Base-by-base conservation (phyloP, 768 basidiomycete species). In the Termitomyces sp. region DNA sequence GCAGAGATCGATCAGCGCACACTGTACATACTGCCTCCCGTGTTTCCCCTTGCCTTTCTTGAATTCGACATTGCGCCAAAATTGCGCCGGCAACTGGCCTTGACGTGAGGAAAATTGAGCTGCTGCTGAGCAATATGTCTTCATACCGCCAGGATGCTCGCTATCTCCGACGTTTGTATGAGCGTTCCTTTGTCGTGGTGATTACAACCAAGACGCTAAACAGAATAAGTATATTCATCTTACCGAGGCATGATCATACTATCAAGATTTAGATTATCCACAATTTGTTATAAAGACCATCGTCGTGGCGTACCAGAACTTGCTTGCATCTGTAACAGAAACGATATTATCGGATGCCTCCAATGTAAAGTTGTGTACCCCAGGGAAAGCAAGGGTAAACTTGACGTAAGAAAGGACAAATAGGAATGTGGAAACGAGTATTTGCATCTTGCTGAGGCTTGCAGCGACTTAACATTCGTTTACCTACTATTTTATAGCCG, bases 101-200 rank as follows among this genome's bases (percentile, higher is more conserved):
- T 84, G 82, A 9, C 63, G 59, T 16, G 71, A 41, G 0, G 78
- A 75, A 63, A 70, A 75, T 10, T 1, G 35, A 0, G 75, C 82
- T 0, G 69, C 66, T 1, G 78, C 66, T 1, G 82, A 79, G 62
- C 83, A 85, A 65, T 83, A 85, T 0, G 78, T 78, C 61, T 79
- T 77, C 70, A 77, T 82, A 4, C 82, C 82, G 18, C 82, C 82
- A 0, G 82, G 79, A 59, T 79, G 75, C 62, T 85, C 67, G 59
- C 67, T 81, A 61, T 82, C 82, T 18, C 83, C 83, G 54, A 85
- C 77, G 60, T 82, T 73, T 14, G 82, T 85, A 64, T 82, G 74
- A 1, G 76, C 68, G 55, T 77, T 66, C 32, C 81, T 80, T 40
- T 20, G 10, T n/a, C 49, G 26, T 44, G 30, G 32, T 23, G 5